These are phyloP conservation scores for Carex parvula DNA, from an alignment of 176 grass and related monocot genomes.

Conservation along the genomic window DNA sequence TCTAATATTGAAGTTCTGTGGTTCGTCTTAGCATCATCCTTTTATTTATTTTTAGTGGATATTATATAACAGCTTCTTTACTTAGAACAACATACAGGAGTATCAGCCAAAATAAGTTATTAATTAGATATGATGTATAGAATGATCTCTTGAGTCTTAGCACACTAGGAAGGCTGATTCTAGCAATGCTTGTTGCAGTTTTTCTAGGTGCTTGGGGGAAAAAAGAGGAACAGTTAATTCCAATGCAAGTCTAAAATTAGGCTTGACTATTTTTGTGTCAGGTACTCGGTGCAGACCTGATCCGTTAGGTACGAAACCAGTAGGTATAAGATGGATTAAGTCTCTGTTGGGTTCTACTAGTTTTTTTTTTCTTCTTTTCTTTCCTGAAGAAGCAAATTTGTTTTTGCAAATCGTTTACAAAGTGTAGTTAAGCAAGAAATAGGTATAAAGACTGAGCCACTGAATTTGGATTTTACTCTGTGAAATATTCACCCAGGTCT, in stretches of 20 bases:
- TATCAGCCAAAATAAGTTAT: neutral
- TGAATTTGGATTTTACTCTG: neutral
- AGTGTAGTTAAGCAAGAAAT: neutral
- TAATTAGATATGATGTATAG: neutral
- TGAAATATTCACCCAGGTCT: neutral
- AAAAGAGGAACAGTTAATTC: neutral
- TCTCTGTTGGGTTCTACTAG: neutral
- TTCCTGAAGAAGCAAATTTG: neutral
- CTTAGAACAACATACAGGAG: neutral
- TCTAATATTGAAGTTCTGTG: neutral
- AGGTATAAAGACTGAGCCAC: neutral
- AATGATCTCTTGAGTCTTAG: neutral
- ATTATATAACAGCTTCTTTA: neutral
- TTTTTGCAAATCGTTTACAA: neutral
- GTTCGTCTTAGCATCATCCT: neutral
- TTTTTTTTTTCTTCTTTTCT: neutral
- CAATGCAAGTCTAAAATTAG: neutral
- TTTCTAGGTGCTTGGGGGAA: neutral
- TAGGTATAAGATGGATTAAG: neutral
- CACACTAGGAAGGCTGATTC: neutral
- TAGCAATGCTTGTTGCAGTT: neutral
- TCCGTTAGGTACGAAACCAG: neutral
- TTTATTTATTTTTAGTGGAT: neutral
- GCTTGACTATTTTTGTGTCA: neutral
- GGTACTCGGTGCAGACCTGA: neutral